Evolutionary conservation across 2,329 filamentous ascomycete genomes (phyloP).

Genomic region (Sporothrix brunneoviolacea): DNA sequence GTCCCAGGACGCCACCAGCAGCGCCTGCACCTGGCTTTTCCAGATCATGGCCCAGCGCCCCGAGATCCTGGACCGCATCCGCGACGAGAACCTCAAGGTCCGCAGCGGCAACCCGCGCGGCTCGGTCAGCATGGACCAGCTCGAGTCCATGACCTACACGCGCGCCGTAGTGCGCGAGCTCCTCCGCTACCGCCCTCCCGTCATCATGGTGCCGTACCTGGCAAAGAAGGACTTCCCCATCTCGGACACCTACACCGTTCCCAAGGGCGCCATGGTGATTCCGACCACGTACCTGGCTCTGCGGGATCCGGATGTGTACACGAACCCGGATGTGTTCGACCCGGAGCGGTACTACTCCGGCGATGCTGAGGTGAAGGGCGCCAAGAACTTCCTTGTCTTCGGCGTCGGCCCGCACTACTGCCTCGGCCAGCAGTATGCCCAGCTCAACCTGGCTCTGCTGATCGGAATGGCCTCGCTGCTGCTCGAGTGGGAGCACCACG

Average conservation of each 20-base stretch:
- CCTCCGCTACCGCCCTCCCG: constrained; percentile 88
- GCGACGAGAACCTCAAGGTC: constrained; percentile 77
- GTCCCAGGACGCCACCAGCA: constrained; percentile 93
- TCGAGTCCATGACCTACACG: constrained; percentile 85
- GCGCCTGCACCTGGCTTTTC: constrained; percentile 90
- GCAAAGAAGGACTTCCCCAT: constrained; percentile 95
- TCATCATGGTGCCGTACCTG: constrained; percentile 93
- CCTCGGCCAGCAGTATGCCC: constrained; percentile 85
- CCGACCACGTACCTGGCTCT: constrained; percentile 86
- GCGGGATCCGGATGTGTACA: constrained; percentile 87
- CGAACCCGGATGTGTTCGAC: constrained; percentile 80
- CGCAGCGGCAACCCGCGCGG: constrained; percentile 69
- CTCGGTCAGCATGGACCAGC: constrained; percentile 70
- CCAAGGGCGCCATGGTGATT: constrained; percentile 92
- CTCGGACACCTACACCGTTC: constrained; percentile 78
- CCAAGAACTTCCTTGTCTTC: constrained; percentile 96
- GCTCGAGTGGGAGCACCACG: constrained; percentile 83
- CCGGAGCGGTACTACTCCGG: constrained; percentile 89
- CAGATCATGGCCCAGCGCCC: constrained; percentile 89
- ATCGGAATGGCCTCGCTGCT: constrained; percentile 82
- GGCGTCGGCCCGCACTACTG: constrained; percentile 96
- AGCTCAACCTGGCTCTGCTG: constrained; percentile 81
- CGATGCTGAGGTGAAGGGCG: constrained; percentile 73
- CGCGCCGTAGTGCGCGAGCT: constrained; percentile 87
- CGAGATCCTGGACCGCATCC: constrained; percentile 82